Conservation (phyloP, 1,284 basidiomycete species). For the Agroathelia rolfsii region DNA sequence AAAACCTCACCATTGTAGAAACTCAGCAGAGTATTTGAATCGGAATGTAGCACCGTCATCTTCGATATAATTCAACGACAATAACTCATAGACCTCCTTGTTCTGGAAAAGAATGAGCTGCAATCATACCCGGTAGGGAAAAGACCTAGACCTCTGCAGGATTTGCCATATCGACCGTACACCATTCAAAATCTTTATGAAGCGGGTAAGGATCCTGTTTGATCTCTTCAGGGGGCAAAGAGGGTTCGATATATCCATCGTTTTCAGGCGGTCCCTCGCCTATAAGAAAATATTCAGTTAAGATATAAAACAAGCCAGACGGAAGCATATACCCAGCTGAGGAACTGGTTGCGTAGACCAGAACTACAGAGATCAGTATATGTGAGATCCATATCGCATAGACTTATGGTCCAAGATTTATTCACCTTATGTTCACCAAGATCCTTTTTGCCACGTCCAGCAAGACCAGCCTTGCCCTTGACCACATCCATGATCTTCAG, state of each 20-base stretch:
- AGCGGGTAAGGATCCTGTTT: conserved; percentile 82
- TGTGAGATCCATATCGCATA: conserved; percentile 7
- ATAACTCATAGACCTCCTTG: conserved; percentile 86
- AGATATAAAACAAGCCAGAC: conserved; percentile 4
- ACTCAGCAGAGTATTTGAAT: conserved; percentile 94
- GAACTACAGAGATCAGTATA: conserved; percentile 45
- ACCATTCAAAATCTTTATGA: conserved; percentile 94
- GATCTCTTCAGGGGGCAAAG: conserved; percentile 70
- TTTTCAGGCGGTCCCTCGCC: conserved; percentile 57
- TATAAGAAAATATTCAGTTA: conserved; percentile 20
- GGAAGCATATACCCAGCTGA: conserved; percentile 49
- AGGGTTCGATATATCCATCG: conserved; percentile 87
- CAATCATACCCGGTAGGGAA: neutral
- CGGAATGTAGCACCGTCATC: conserved; percentile 94
- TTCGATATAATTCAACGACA: conserved; percentile 94
- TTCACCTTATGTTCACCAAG: conserved; percentile 80
- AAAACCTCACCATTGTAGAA: conserved; percentile 75
- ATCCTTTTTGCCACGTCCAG: conserved; percentile 67
- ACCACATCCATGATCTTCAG: conserved; percentile 67
- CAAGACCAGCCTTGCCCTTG: conserved; percentile 59
- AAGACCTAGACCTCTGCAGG: conserved; percentile 45
- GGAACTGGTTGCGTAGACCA: conserved; percentile 96
- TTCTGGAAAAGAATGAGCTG: conserved; percentile 45
- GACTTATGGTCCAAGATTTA: conserved; percentile 6
- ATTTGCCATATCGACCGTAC: conserved; percentile 73